A percentile compares a stretch with the other conserved stretches of the same genome.
Evolutionary conservation across 2,329 filamentous ascomycete genomes (phyloP).

Genomic region (Aspergillus ochraceoroseus): DNA sequence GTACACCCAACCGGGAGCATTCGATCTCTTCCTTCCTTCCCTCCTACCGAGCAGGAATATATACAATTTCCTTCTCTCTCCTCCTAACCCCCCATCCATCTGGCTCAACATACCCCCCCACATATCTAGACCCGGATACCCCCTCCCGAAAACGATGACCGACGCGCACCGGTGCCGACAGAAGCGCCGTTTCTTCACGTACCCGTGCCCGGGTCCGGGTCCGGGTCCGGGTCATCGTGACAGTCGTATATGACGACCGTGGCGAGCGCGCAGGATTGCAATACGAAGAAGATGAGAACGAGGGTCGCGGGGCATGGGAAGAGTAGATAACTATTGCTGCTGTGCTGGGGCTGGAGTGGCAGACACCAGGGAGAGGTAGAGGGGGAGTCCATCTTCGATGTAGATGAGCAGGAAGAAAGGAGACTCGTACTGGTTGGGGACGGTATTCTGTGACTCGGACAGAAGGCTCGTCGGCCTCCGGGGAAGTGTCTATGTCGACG

Average conservation of each 20-base stretch:
- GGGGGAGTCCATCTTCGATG: conserved; percentile 1
- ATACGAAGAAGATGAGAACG: conserved; percentile 1
- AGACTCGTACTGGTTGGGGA: conserved; percentile 7
- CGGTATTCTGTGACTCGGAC: conserved; percentile 16
- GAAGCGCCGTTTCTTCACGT: no score
- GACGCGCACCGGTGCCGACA: neutral
- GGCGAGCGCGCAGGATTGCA: conserved; percentile 9
- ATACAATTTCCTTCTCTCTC: conserved; percentile 11
- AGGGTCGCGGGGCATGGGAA: conserved; percentile 6
- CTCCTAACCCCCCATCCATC: conserved; percentile 5
- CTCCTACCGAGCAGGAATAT: conserved; percentile 16
- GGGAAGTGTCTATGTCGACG: conserved; percentile 14
- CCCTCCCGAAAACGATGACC: conserved; percentile 1
- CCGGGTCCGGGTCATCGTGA: conserved; percentile 13
- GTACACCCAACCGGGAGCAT: no score
- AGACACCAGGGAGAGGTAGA: conserved; percentile 1
- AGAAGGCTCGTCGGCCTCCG: conserved; percentile 11
- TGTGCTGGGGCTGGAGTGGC: conserved; percentile 4
- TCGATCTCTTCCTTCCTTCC: neutral
- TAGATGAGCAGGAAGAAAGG: conserved; percentile 8
- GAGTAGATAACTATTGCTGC: conserved; percentile 9
- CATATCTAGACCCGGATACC: conserved; percentile 6
- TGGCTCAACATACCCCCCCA: conserved; percentile 6
- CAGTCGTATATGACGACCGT: conserved; percentile 15
- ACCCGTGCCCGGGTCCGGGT: no score